Evolutionary conservation across 495 filamentous ascomycete genomes (phyloP).

Genomic region (Penicillium verhagenii): DNA sequence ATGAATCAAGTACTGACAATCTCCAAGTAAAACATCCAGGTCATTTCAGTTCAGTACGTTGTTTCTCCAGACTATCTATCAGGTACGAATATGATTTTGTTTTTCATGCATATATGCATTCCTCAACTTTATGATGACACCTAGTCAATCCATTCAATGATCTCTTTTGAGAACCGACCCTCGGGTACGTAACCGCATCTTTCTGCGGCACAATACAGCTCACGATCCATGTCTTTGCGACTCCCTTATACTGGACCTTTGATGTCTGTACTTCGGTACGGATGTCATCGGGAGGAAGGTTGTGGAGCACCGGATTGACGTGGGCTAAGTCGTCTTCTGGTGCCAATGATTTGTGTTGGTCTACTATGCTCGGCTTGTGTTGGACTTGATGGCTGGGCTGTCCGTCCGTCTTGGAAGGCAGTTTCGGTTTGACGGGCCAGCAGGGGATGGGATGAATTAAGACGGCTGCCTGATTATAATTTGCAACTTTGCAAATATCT

Average conservation of each 20-base stretch:
- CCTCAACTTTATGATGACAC: conserved; percentile 75
- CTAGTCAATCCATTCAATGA: conserved; percentile 99
- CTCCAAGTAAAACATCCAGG: background rate
- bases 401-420: conserved; percentile 58
- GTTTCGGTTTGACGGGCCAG: conserved; percentile 41
- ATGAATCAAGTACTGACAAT: conserved; percentile 22
- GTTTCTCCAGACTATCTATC: conserved; percentile 1
- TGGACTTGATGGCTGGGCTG: conserved; percentile 27
- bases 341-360: conserved; percentile 11
- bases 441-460: conserved; percentile 61
- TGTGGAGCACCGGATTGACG: conserved; percentile 70
- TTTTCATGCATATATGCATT: conserved; percentile 5
- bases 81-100: conserved; percentile 14
- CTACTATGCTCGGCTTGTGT: conserved; percentile 50
- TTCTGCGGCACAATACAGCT: conserved; percentile 20
- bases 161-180: conserved; percentile 63
- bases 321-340: conserved; percentile 30
- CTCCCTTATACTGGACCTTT: conserved; percentile 66
- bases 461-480: conserved; percentile 59
- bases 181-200: conserved; percentile 28
- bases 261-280: conserved; percentile 24
- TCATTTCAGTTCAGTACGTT: background rate
- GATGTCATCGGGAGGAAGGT: conserved; percentile 65
- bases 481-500: conserved; percentile 10
- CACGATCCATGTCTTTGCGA: conserved; percentile 54